Percentiles rank a stretch among this genome's conserved stretches.
Conservation (phyloP, 2,329 filamentous ascomycete species). For the Stenocarpella maydis region DNA sequence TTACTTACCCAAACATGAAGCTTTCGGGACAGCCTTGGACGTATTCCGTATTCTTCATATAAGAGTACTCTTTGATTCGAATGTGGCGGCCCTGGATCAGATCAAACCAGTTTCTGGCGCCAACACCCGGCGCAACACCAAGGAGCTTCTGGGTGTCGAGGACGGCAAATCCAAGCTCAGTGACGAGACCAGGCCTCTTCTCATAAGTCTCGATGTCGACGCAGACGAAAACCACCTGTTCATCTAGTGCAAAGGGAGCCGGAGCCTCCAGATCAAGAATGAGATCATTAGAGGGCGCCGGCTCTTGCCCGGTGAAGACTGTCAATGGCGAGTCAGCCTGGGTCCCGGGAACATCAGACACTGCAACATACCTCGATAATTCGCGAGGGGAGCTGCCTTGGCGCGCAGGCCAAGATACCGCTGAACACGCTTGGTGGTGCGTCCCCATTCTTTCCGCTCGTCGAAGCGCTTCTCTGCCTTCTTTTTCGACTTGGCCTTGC, state of each 20-base stretch:
- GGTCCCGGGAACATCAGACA: background rate
- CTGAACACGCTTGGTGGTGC: conserved; percentile 70
- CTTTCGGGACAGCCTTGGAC: conserved; percentile 76
- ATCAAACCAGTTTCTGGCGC: conserved; percentile 72
- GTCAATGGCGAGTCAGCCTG: background rate
- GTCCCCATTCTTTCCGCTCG: conserved; percentile 60
- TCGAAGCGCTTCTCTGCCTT: conserved; percentile 55
- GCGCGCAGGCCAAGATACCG: conserved; percentile 75
- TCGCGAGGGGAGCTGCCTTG: conserved; percentile 10
- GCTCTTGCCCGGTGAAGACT: conserved; percentile 30
- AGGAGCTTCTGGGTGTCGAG: conserved; percentile 73
- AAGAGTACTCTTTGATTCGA: conserved; percentile 73
- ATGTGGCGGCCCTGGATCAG: conserved; percentile 78
- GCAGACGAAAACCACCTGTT: conserved; percentile 74
- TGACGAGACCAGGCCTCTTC: conserved; percentile 69
- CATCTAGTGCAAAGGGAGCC: conserved; percentile 56
- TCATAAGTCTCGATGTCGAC: conserved; percentile 89
- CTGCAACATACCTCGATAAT: conserved; percentile 18
- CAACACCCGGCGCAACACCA: conserved; percentile 64
- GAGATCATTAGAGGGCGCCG: background rate
- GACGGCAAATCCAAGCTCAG: conserved; percentile 85
- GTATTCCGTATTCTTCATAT: conserved; percentile 72
- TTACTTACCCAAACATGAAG: conserved; percentile 78
- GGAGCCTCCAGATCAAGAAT: conserved; percentile 54
- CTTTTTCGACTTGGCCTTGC: conserved; percentile 55